Base-by-base conservation (phyloP, 177 flowering plant species). In the Vitis hybrid region DNA sequence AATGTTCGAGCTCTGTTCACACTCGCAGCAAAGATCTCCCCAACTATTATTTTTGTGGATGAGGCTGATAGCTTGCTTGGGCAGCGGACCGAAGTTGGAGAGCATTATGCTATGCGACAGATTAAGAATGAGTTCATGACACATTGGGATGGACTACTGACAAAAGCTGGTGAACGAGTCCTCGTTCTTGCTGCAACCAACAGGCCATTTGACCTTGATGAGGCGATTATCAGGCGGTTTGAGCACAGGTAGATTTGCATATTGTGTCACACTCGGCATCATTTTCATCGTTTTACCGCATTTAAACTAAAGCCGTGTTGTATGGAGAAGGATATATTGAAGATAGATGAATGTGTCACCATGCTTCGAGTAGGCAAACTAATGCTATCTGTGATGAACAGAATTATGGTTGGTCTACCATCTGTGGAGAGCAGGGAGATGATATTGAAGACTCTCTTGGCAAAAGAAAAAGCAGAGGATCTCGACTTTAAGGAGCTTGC, bases 51-150 rank as follows among this genome's bases (percentile, higher is more conserved):
- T 10, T 84, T 84, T 69, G 85, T 84, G 59, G 88, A 84, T 68
- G 88, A 84, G 71, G 88, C 82, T 70, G 88, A 84, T 56, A 84
- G 88, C 73, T 82, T 84, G 88, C 84, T 84, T 49, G 88, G 88
- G 51, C 88, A 82, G 73, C 64, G 86, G 59, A 82, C 84, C n/a
- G 71, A 85, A 74, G 83, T 79, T 67, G 88, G 88, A 5, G 88
- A 84, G 76, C 88, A 84, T 68, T 84, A 84, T 65, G 88, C 86
- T n/a, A 84, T 84, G 88, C 58, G 88, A 15, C 82, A 84, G 76
- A 84, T 84, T 51, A 84, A 84, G 66, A 84, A 84, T 67, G 88
- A 84, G 65, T 84, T 84, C 78, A 84, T 84, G 88, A 71, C 83
- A 16, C 88, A 84, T 55, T 84, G 88, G 88, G 88, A 84, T 66